Base-by-base conservation (phyloP, 2,329 filamentous ascomycete species). In the Fusarium denticulatum region DNA sequence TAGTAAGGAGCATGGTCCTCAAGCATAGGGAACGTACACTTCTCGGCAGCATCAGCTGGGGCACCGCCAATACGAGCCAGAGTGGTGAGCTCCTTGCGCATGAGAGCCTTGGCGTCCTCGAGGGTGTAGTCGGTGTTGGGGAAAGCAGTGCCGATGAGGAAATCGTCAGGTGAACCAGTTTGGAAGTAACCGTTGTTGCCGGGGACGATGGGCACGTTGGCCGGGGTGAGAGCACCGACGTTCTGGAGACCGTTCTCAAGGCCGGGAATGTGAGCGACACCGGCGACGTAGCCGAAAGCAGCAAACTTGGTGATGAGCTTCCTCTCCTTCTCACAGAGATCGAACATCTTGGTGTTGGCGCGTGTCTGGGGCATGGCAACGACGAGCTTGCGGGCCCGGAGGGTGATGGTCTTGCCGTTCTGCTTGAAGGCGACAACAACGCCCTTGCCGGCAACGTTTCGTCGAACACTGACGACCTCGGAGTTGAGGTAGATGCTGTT, bases 311-410 rank as follows among this genome's bases (percentile, higher is more conserved):
- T 64, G 40, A 77, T 75, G 0, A 76, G 7, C 2, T 26, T 20
- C 4, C n/a, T 43, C 7, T 76, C 74, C 9, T 47, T 24, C 0
- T 58, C 16, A 12, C 32, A 59, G 0, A 76, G 47, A 4, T 77
- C 74, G 8, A 58, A 55, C 7, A 50, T 7, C 3, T 32, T 43
- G 39, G 71, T 43, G 8, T 75, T 66, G 18, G 75, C 16, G 1
- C 75, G 16, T 13, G 65, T 72, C 16, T 70, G 74, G 3, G 74
- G 74, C 14, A 75, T 66, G 3, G 74, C 74, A 4, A 76, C 55
- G 3, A 76, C 22, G 1, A 76, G 62, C 43, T 77, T 76, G 24
- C 67, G 70, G 1, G 74, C 74, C 1, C 58, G 50, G 34, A 63
- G 40, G 3, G 52, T 56, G 42, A 52, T 13, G 14, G 49, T 28